Evolutionary conservation across 106 monocot genomes (phyloP).

Genomic region (Dioscorea alata): DNA sequence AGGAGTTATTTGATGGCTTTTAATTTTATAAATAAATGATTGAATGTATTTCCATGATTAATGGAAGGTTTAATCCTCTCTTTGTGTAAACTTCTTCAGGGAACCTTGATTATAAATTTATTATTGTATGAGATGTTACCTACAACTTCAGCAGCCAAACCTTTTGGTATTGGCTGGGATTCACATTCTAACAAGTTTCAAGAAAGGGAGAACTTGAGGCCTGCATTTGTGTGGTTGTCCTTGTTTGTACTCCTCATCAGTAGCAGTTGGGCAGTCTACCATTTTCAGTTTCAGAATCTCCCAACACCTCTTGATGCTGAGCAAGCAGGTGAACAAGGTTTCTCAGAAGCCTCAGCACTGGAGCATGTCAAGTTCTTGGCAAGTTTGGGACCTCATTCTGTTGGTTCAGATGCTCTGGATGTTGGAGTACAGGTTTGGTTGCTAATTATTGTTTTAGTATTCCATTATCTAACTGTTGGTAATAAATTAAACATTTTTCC

Average conservation of each 20-base stretch:
- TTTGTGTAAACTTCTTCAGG: neutral
- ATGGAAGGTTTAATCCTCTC: neutral
- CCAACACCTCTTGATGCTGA: conserved; percentile 56
- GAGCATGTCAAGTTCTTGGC: conserved; percentile 82
- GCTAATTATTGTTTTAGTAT: no score
- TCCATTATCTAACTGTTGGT: neutral
- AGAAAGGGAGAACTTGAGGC: conserved; percentile 18
- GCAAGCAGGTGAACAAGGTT: conserved; percentile 85
- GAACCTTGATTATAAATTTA: neutral
- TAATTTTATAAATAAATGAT: no score
- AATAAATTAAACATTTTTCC: conserved; percentile 15
- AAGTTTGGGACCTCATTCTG: conserved; percentile 75
- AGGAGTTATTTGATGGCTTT: no score
- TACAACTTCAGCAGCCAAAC: neutral
- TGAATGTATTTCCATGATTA: no score
- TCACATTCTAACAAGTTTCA: conserved; percentile 8
- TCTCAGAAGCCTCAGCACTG: conserved; percentile 80
- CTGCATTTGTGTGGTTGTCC: conserved; percentile 50
- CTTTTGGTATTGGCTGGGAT: conserved; percentile 7
- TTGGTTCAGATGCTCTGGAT: conserved; percentile 86
- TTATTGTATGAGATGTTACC: neutral
- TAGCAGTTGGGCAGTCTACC: conserved; percentile 69
- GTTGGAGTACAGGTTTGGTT: conserved; percentile 66
- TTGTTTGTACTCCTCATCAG: conserved; percentile 55
- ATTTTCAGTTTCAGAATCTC: conserved; percentile 59